Conservation (phyloP, 2,329 filamentous ascomycete species). For the Phialophora expanda region DNA sequence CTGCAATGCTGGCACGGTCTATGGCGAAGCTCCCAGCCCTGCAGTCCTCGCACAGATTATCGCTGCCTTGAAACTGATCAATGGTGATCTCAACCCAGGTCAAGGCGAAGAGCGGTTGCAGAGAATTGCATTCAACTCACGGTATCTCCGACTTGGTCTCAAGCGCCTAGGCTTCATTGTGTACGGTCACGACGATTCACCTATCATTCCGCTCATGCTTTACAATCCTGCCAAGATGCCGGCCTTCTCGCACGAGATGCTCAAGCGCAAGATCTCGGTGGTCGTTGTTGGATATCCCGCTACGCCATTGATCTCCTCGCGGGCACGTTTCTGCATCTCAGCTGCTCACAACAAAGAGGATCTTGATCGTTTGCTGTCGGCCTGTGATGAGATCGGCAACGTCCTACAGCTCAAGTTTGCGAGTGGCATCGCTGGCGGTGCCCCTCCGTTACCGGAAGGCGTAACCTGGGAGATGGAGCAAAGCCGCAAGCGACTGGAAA, state of each 20-base stretch:
- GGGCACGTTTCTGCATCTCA: constrained; percentile 93
- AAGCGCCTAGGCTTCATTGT: constrained; percentile 97
- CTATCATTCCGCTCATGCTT: constrained; percentile 90
- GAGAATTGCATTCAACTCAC: constrained; percentile 95
- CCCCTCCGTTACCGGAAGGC: constrained; percentile 74
- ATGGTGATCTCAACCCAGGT: constrained; percentile 82
- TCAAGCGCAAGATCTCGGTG: constrained; percentile 94
- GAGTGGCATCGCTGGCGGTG: constrained; percentile 90
- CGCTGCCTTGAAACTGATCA: constrained; percentile 84
- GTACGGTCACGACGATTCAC: constrained; percentile 96
- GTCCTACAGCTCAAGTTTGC: constrained; percentile 95
- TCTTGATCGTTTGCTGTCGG: constrained; percentile 83
- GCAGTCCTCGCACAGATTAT: constrained; percentile 90
- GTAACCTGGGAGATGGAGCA: constrained; percentile 73
- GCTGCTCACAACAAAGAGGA: constrained; percentile 98
- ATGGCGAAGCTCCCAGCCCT: constrained; percentile 85
- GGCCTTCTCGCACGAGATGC: constrained; percentile 98
- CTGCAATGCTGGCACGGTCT: constrained; percentile 83
- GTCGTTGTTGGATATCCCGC: constrained; percentile 97
- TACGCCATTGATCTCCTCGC: constrained; percentile 91
- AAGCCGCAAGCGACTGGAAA: constrained; percentile 62
- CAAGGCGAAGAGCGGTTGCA: constrained; percentile 96
- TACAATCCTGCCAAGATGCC: constrained; percentile 99
- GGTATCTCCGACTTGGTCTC: constrained; percentile 94
- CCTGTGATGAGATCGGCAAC: constrained; percentile 89